These are phyloP conservation scores for Erodium texanum DNA, from an alignment of 441 rosid species.

Conservation along the genomic window DNA sequence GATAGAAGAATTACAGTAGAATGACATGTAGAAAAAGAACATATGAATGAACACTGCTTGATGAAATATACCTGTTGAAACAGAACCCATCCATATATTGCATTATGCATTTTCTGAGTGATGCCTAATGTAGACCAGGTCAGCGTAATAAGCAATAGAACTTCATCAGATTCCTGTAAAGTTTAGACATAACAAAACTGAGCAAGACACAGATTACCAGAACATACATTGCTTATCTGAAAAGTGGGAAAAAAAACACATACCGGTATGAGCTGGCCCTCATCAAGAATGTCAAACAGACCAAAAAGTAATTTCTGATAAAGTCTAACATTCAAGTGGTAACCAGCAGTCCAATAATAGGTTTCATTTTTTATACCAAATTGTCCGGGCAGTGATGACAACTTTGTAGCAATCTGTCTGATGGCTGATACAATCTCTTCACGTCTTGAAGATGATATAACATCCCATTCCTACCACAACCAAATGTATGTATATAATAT, in stretches of 20 bases:
- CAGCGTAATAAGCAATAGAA: conserved; percentile 50
- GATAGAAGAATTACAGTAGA: not conserved
- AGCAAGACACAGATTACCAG: conserved; percentile 15
- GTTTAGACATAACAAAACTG: conserved; percentile 17
- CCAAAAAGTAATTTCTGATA: conserved; percentile 70
- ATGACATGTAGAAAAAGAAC: not conserved
- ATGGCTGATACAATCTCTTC: conserved; percentile 66
- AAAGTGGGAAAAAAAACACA: conserved; percentile 18
- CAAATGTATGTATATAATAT: not conserved
- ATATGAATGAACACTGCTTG: not conserved
- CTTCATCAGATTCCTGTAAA: conserved; percentile 62
- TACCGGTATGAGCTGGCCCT: conserved; percentile 91
- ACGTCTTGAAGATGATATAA: conserved; percentile 57
- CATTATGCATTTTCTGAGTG: conserved; percentile 70
- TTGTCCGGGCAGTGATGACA: conserved; percentile 53
- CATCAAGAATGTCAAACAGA: conserved; percentile 86
- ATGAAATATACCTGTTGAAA: conserved; percentile 66
- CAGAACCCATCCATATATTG: conserved; percentile 73
- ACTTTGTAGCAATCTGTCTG: conserved; percentile 50
- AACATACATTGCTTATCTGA: conserved; percentile 10
- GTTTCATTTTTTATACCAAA: conserved; percentile 74
- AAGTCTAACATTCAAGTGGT: conserved; percentile 73
- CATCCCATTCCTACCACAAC: conserved; percentile 69
- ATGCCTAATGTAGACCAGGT: conserved; percentile 90
- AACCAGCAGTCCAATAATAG: conserved; percentile 64